Conservation (phyloP, 306 rosid genomes). For the Arachis hypogaea region DNA sequence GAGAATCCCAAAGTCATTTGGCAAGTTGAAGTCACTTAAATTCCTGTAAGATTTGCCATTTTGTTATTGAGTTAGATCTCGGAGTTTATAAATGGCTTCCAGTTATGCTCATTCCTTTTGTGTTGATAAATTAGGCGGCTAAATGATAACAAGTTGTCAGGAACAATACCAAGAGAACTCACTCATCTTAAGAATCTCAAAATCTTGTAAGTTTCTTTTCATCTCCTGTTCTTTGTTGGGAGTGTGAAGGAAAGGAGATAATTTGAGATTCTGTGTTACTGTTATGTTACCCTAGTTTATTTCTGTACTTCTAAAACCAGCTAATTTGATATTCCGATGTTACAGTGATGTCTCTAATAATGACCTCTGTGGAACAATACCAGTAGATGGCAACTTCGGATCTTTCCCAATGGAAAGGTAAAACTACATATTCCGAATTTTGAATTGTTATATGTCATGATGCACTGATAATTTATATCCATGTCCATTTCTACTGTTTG, state of each 20-base stretch:
- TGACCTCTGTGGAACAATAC: conserved; percentile 90
- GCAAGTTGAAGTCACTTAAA: conserved; percentile 82
- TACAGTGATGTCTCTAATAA: conserved; percentile 93
- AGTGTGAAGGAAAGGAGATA: conserved; percentile 5
- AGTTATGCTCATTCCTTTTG: conserved; percentile 22
- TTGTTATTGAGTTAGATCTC: not conserved
- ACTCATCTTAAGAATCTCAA: conserved; percentile 71
- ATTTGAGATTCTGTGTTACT: not conserved
- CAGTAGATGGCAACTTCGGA: conserved; percentile 88
- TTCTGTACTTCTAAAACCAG: not conserved
- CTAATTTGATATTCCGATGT: conserved; percentile 20
- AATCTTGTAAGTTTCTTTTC: conserved; percentile 67
- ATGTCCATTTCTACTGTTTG: not conserved
- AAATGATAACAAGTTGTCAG: conserved; percentile 77
- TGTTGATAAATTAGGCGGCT: conserved; percentile 57
- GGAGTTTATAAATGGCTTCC: conserved; percentile 25
- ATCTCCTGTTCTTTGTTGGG: not conserved
- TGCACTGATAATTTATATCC: too few relatives aligned
- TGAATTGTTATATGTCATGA: not conserved
- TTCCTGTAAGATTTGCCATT: conserved; percentile 65
- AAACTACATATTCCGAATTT: not conserved
- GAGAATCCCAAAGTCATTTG: conserved; percentile 74
- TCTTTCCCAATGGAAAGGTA: conserved; percentile 84
- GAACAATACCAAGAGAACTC: conserved; percentile 88
- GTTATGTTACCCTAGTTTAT: not conserved